Percentiles rank a stretch among this genome's conserved stretches.
Evolutionary conservation across 2,329 filamentous ascomycete species (phyloP).

Genomic region (Phaeosphaeriaceae sp.): DNA sequence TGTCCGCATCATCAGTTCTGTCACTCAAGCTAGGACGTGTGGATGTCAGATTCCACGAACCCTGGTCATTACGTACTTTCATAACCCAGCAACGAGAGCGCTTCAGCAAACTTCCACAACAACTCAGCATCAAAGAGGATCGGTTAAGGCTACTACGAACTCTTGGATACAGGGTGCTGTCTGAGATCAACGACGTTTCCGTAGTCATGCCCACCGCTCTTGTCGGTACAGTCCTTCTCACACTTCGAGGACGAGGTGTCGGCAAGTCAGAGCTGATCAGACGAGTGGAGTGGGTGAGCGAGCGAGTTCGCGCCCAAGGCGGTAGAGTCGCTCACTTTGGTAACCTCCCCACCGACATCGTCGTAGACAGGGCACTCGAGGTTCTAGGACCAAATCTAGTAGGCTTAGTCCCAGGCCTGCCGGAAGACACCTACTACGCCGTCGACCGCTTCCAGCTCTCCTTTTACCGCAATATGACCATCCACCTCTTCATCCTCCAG

Average conservation of each 20-base stretch:
- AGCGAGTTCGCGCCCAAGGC: slow-evolving; percentile 82
- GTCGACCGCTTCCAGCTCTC: slow-evolving; percentile 96
- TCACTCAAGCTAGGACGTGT: slow-evolving; percentile 89
- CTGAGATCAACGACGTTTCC: slow-evolving; percentile 93
- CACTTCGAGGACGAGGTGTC: slow-evolving; percentile 88
- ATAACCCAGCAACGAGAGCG: slow-evolving; percentile 77
- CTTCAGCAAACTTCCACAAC: slow-evolving; percentile 52
- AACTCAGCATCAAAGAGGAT: slow-evolving; percentile 50
- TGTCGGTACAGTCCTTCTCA: slow-evolving; percentile 91
- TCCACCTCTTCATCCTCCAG: slow-evolving; percentile 95
- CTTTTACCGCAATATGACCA: slow-evolving; percentile 99
- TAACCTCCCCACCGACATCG: slow-evolving; percentile 76
- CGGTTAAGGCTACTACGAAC: slow-evolving; percentile 81
- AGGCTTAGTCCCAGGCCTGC: slow-evolving; percentile 77
- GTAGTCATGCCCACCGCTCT: slow-evolving; percentile 98
- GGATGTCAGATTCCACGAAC: slow-evolving; percentile 94
- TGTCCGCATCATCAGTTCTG: slow-evolving; percentile 87
- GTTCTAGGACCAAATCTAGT: slow-evolving; percentile 91
- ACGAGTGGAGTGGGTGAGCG: slow-evolving; percentile 88
- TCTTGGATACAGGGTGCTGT: slow-evolving; percentile 88
- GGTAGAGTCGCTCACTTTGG: slow-evolving; percentile 95
- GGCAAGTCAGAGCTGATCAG: slow-evolving; percentile 85
- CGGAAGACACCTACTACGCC: slow-evolving; percentile 92
- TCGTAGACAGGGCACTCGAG: slow-evolving; percentile 88
- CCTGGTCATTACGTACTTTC: slow-evolving; percentile 88